Conservation (phyloP, 768 basidiomycete genomes). For the Mycena metata region DNA sequence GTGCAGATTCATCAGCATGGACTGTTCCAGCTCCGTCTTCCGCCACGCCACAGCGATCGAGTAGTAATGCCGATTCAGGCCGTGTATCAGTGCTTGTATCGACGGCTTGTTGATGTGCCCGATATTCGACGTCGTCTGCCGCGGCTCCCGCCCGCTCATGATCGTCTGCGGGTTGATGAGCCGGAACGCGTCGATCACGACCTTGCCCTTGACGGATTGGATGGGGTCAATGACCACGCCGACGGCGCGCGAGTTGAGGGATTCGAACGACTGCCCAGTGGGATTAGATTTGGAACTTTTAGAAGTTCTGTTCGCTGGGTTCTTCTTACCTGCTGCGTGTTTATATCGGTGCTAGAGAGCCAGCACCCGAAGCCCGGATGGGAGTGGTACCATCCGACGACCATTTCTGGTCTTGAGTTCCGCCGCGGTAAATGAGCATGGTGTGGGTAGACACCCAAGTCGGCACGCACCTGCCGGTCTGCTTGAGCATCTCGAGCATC, state of each 20-base stretch:
- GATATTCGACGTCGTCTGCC: constrained; percentile 98
- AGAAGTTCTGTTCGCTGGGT: constrained; percentile 9
- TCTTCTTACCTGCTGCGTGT: constrained; percentile 89
- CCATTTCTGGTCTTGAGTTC: constrained; percentile 86
- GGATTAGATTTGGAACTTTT: constrained; percentile 22
- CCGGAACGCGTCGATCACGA: constrained; percentile 99
- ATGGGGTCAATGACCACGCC: constrained; percentile 99
- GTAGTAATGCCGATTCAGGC: constrained; percentile 98
- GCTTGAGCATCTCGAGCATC: constrained; percentile 99
- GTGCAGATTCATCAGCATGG: constrained; percentile 99
- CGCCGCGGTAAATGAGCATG: constrained; percentile 25
- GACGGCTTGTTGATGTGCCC: constrained; percentile 99
- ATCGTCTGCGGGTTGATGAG: constrained; percentile 94
- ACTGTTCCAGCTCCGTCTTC: constrained; percentile 97
- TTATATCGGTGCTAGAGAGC: constrained; percentile 98
- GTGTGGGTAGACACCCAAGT: constrained; percentile 7
- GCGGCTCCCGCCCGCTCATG: constrained; percentile 92
- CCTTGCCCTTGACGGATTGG: constrained; percentile 98
- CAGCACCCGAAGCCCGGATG: constrained; percentile 99
- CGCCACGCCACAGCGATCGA: constrained; percentile 97
- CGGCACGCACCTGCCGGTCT: constrained; percentile 88
- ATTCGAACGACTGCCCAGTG: constrained; percentile 88
- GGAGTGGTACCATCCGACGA: constrained; percentile 99
- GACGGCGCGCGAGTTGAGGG: constrained; percentile 91
- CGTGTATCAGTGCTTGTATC: constrained; percentile 98